Evolutionary conservation across 2,329 filamentous ascomycete species (phyloP).

Genomic region (Pestalotiopsis sp.): DNA sequence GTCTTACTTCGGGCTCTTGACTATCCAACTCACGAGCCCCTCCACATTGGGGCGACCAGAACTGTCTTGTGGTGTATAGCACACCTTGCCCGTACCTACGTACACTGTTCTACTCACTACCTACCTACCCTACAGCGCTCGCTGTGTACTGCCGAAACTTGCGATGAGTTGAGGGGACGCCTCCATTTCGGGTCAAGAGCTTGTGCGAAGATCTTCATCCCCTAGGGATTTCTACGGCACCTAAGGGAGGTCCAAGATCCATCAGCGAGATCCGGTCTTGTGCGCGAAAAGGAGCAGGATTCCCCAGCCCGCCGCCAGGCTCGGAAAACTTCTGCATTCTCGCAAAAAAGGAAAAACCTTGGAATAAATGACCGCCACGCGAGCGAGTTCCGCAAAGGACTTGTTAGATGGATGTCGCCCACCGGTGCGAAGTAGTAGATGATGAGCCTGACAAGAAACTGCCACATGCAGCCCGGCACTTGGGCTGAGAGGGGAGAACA

Average conservation of each 20-base stretch:
- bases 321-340: not conserved
- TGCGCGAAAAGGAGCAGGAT: not conserved
- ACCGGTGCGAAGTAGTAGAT: not conserved
- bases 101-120: not conserved
- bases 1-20: slow-evolving; percentile 8
- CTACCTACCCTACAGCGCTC: not conserved
- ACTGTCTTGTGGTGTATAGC: not conserved
- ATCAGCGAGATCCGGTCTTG: not conserved
- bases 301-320: not conserved
- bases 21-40: slow-evolving; percentile 7
- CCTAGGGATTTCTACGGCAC: not conserved
- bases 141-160: not conserved
- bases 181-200: slow-evolving; percentile 3
- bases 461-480: not conserved
- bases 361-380: not conserved
- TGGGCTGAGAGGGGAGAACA: not conserved
- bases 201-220: not conserved
- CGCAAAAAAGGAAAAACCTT: not conserved
- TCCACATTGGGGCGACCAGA: not conserved
- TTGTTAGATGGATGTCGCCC: not conserved
- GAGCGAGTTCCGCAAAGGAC: not conserved
- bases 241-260: not conserved
- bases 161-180: not conserved
- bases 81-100: not conserved
- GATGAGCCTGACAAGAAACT: not conserved